Evolutionary conservation across 768 basidiomycete genomes (phyloP), one percentile per base, ranked within the genome.

Genomic region (Cyclocybe cylindracea): DNA sequence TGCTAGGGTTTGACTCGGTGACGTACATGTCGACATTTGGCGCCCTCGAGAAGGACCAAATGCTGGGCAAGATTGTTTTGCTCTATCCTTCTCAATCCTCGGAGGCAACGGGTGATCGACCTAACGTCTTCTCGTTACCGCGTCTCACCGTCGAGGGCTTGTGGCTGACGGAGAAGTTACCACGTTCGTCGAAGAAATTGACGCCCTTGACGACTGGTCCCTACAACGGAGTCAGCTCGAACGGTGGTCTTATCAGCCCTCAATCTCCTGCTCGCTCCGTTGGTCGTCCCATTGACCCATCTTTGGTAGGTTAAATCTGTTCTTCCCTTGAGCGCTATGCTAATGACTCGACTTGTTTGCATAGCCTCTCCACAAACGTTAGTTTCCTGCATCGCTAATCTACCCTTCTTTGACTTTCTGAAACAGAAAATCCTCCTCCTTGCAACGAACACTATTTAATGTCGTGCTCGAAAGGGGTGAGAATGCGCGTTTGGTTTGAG

Each of bases 371-470:
- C 88, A 90, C 62, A 88, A 89, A 74, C 87, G 88, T 87, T 65
- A 53, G 85, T 74, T 8, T 42, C 14, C 4, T 29, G 37, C 11
- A 35, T 42, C 47, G 46, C 41, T 47, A 32, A 35, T 37, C 55
- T 60, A 38, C 52, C 55, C 37, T 29, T 35, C 10, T 10, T 13
- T 40, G 49, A 35, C 43, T 53, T 40, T 48, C 24, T 24, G 24
- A 24, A 24, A 42, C 66, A 91, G 90, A 91, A 70, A 82, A 78
- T 53, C 90, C 90, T 33, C 89, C 90, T 10, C 90, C 90, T 13
- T 91, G 90, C 74, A 92, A 91, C 60, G 89, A 91, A 69, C 80
- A 84, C 63, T 92, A 92, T 67, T 70, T 91, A 60, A 89, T 91
- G 85, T 77, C 77, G 38, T 91, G 90, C 71, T 87, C 86, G 49